Conservation (phyloP, 2,329 filamentous ascomycete genomes). For the Aureobasidium vineae region DNA sequence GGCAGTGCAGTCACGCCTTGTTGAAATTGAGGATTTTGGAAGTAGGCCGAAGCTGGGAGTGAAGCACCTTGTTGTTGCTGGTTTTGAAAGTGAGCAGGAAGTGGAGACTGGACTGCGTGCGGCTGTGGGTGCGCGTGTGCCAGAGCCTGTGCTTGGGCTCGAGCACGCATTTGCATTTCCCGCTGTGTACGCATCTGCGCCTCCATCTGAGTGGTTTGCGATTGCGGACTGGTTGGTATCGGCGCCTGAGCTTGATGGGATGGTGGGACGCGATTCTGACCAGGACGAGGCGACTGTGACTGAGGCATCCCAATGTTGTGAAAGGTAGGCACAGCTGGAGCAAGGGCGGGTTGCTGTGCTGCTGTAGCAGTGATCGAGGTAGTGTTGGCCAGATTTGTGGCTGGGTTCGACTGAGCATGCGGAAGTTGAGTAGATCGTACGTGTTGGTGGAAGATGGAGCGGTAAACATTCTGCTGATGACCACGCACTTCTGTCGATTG, state of each 20-base stretch:
- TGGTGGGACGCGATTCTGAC: not conserved
- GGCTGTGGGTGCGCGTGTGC: not conserved
- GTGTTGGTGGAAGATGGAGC: slow-evolving; percentile 10
- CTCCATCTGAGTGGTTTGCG: not conserved
- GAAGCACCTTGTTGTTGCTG: not conserved
- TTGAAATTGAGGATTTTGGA: not conserved
- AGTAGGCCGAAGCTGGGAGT: slow-evolving; percentile 1
- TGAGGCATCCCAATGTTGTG: not conserved
- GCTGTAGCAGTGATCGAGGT: not conserved
- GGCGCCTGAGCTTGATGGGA: not conserved
- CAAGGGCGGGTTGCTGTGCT: not conserved
- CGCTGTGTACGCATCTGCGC: not conserved
- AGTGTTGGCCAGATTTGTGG: not conserved
- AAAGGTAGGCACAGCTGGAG: not conserved
- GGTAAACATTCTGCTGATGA: slow-evolving; percentile 1
- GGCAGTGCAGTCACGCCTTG: not conserved
- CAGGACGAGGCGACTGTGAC: not conserved
- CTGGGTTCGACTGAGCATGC: not conserved
- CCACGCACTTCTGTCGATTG: slow-evolving; percentile 2
- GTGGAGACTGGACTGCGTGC: not conserved
- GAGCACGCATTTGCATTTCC: slow-evolving; percentile 9
- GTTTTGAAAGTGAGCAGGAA: not conserved
- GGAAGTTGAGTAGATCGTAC: not conserved
- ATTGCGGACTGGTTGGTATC: not conserved
- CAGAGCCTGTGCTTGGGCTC: slow-evolving; percentile 4